Evolutionary conservation across 2,329 filamentous ascomycete genomes (phyloP).

Genomic region (Amauroascus niger): DNA sequence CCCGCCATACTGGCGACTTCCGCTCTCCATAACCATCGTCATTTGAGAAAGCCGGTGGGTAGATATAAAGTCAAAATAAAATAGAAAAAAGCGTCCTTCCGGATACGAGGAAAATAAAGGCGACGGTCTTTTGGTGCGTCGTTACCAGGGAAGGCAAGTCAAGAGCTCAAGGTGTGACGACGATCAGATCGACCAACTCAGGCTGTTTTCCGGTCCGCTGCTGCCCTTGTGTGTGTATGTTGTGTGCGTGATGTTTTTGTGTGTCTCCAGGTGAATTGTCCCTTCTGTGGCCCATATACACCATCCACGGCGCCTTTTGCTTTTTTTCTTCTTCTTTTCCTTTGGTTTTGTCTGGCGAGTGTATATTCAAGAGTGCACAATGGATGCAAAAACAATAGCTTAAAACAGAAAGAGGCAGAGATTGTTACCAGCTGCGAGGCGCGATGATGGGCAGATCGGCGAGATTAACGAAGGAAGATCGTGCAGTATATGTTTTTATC

Average conservation of each 20-base stretch:
- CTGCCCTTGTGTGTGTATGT: not conserved
- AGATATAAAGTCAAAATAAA: not conserved
- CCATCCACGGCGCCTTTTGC: not conserved
- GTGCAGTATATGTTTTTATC: constrained; percentile 5
- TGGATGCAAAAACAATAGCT: not conserved
- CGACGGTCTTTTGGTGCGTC: not conserved
- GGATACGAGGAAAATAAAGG: not conserved
- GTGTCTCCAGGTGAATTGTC: not conserved
- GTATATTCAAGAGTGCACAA: not conserved
- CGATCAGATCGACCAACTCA: constrained; percentile 9
- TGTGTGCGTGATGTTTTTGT: too few relatives aligned
- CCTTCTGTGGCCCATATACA: constrained; percentile 3
- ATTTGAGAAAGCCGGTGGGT: constrained; percentile 46
- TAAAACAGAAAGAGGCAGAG: not conserved
- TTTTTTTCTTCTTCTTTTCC: too few relatives aligned
- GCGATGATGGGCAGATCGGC: constrained; percentile 11
- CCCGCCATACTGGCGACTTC: constrained; percentile 69
- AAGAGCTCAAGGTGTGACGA: constrained; percentile 9
- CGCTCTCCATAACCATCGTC: constrained; percentile 91
- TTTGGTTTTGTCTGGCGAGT: too few relatives aligned
- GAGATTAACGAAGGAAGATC: constrained; percentile 11
- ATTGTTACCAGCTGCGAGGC: not conserved
- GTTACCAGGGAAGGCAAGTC: not conserved
- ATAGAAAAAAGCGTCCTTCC: not conserved
- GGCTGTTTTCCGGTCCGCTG: not conserved